Percentiles rank a stretch among this genome's conserved stretches.
phyloP scores from a whole-genome alignment of 768 basidiomycete species.

The Scleroderma bovista region DNA sequence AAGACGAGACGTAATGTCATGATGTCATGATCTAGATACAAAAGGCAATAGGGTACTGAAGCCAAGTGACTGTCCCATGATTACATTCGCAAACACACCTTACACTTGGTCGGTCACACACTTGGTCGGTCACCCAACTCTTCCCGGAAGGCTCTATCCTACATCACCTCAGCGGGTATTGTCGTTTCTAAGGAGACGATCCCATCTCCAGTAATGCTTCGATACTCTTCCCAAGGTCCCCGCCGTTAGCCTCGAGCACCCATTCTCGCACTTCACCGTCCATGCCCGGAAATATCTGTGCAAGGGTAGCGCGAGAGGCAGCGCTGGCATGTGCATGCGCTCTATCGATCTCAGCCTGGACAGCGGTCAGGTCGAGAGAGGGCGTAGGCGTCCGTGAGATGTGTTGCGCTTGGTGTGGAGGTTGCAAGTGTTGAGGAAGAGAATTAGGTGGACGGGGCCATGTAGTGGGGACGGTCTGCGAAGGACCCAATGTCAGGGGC shows the following conservation, averaged over 20 bases:
- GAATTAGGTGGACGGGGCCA: slow-evolving; percentile 11
- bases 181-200: too few relatives aligned
- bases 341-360: slow-evolving; percentile 73
- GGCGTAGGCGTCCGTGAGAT: slow-evolving; percentile 70
- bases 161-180: too few relatives aligned
- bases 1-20: too few relatives aligned
- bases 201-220: slow-evolving; percentile 78
- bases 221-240: slow-evolving; percentile 87
- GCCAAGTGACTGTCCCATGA: background rate
- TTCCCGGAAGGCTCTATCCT: too few relatives aligned
- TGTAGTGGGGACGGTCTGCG: slow-evolving; percentile 30
- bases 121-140: too few relatives aligned
- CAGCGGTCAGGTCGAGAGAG: slow-evolving; percentile 58
- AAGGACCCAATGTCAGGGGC: slow-evolving; percentile 44
- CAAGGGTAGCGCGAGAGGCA: slow-evolving; percentile 69
- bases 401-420: slow-evolving; percentile 44
- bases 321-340: slow-evolving; percentile 69
- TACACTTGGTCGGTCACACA: too few relatives aligned
- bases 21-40: background rate
- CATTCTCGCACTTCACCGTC: slow-evolving; percentile 82
- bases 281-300: slow-evolving; percentile 82
- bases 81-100: background rate
- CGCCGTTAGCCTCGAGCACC: slow-evolving; percentile 85
- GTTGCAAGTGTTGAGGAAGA: slow-evolving; percentile 25
- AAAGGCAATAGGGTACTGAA: background rate